These are phyloP conservation scores for Alternaria alternata DNA, from an alignment of 2,329 filamentous ascomycete species.

Conservation along the genomic window DNA sequence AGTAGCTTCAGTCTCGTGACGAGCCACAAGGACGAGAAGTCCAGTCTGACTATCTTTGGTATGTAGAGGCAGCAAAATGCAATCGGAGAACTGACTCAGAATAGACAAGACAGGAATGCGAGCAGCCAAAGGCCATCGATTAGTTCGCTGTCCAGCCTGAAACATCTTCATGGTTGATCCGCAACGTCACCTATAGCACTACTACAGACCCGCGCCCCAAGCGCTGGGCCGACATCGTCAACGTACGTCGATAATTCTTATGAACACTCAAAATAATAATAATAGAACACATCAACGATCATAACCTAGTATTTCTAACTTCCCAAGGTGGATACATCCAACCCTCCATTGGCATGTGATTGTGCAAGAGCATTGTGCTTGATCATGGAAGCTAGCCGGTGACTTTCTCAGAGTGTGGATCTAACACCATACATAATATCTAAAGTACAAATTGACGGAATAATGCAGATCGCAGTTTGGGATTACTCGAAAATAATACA, in stretches of 20 bases:
- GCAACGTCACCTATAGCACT: background rate
- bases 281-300: background rate
- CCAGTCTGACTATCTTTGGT: background rate
- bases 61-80: background rate
- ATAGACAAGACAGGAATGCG: background rate
- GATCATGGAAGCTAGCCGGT: background rate
- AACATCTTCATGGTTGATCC: background rate
- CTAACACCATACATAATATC: background rate
- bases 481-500: background rate
- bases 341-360: background rate
- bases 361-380: background rate
- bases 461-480: background rate
- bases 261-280: background rate
- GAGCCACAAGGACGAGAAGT: background rate
- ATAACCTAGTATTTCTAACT: no score
- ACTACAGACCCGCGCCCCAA: background rate
- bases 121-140: no score
- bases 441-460: background rate
- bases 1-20: background rate
- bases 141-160: background rate
- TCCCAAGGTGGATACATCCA: background rate
- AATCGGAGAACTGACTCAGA: background rate
- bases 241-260: background rate
- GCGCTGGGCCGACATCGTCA: background rate
- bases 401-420: background rate